These are phyloP conservation scores for Penicillium canariense DNA, from an alignment of 495 filamentous ascomycete species.

Conservation along the genomic window DNA sequence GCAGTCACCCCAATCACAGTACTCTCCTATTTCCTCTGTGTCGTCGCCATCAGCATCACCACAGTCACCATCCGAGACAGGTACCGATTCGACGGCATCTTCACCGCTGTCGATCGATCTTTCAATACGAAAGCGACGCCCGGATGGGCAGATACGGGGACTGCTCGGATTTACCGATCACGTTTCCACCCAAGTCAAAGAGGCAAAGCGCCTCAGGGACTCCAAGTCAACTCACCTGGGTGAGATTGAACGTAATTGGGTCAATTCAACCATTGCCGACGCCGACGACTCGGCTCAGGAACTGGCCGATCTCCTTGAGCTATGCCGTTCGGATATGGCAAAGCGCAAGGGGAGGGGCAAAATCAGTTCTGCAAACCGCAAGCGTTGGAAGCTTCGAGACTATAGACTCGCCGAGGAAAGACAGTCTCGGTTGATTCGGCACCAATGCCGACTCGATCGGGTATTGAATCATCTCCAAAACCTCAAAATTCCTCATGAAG, in stretches of 20 bases:
- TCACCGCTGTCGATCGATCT: conserved; percentile 5
- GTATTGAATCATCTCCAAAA: conserved; percentile 7
- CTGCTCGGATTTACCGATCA: conserved; percentile 10
- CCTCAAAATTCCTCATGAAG: not conserved
- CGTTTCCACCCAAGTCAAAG: not conserved
- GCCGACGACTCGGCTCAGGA: conserved; percentile 5
- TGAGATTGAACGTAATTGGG: conserved; percentile 21
- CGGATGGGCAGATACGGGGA: conserved; percentile 7
- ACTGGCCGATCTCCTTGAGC: conserved; percentile 10
- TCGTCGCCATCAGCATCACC: not conserved
- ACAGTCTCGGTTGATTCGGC: conserved; percentile 1
- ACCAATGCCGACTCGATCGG: conserved; percentile 12
- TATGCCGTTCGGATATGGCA: conserved; percentile 6
- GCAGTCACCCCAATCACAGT: not conserved
- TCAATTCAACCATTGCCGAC: conserved; percentile 15
- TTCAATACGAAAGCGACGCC: not conserved
- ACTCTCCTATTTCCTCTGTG: not conserved
- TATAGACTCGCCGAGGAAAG: conserved; percentile 5
- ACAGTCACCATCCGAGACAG: not conserved
- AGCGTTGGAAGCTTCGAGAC: conserved; percentile 13
- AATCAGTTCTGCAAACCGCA: conserved; percentile 9
- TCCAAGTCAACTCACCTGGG: conserved; percentile 10
- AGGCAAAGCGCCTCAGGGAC: conserved; percentile 8
- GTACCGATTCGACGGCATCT: not conserved
- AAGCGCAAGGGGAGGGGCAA: conserved; percentile 21